A percentile compares a stretch with the other conserved stretches of the same genome.
Evolutionary conservation across 495 filamentous ascomycete genomes (phyloP).

Genomic region (Penicillium crystallinum): DNA sequence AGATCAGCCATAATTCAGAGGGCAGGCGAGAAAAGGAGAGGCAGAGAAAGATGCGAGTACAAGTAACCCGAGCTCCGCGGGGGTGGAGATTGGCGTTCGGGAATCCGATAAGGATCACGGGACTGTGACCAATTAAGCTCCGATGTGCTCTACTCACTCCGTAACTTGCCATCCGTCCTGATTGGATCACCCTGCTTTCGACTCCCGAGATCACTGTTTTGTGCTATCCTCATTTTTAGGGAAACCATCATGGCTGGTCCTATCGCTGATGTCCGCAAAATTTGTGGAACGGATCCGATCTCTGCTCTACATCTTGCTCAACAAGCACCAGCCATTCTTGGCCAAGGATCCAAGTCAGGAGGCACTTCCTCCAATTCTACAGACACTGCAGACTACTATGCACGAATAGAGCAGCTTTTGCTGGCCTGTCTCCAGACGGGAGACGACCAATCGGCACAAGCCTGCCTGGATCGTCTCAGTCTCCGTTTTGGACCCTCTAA

Average conservation of each 20-base stretch:
- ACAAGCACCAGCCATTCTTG: slow-evolving; percentile 66
- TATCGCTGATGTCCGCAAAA: slow-evolving; percentile 8
- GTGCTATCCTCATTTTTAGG: not conserved
- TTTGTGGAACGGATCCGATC: slow-evolving; percentile 35
- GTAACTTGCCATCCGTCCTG: not conserved
- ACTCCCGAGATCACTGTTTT: not conserved
- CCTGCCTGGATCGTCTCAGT: slow-evolving; percentile 67
- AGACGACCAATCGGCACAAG: slow-evolving; percentile 69
- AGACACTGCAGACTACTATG: slow-evolving; percentile 75
- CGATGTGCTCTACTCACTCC: not conserved
- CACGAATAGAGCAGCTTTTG: slow-evolving; percentile 77
- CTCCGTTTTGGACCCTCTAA: slow-evolving; percentile 76
- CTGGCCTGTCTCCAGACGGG: slow-evolving; percentile 79
- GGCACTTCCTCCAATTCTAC: slow-evolving; percentile 32
- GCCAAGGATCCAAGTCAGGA: slow-evolving; percentile 41
- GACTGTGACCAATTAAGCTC: slow-evolving; percentile 10
- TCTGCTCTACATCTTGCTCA: slow-evolving; percentile 68
- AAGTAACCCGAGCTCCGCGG: slow-evolving; percentile 6
- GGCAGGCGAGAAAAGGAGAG: too few relatives aligned
- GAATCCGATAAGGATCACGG: slow-evolving; percentile 24
- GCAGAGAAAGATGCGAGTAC: not conserved
- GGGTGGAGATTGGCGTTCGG: slow-evolving; percentile 4
- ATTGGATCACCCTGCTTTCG: not conserved
- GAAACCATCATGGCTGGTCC: slow-evolving; percentile 20
- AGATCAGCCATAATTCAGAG: not conserved